A percentile compares a stretch with the other conserved stretches of the same genome.
Conservation (phyloP, 805 yeast species). For the Myxozyma sirexii region DNA sequence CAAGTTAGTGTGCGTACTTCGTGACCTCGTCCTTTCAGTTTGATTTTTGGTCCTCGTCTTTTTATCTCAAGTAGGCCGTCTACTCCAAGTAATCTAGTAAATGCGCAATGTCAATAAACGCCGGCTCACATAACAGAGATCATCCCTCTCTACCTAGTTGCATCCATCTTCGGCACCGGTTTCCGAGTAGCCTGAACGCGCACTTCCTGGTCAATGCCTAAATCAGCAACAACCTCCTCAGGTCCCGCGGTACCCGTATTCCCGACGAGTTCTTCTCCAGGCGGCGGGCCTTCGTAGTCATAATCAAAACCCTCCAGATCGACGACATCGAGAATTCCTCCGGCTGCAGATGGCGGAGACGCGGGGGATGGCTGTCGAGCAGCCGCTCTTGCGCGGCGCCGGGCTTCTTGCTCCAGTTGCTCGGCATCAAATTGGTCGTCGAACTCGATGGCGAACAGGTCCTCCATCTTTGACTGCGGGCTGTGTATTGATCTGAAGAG, state of each 20-base stretch:
- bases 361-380: not conserved
- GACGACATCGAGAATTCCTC: not conserved
- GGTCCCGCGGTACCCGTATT: not conserved
- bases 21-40: slow-evolving; percentile 47
- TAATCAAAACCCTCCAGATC: no score
- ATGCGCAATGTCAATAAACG: not conserved
- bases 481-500: not conserved
- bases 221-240: slow-evolving; percentile 19
- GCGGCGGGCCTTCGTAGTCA: no score
- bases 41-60: slow-evolving; percentile 36
- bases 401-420: not conserved
- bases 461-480: slow-evolving; percentile 7
- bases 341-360: not conserved
- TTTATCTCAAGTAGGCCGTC: slow-evolving; percentile 61
- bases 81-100: slow-evolving; percentile 48
- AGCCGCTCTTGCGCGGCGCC: not conserved
- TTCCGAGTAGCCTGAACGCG: slow-evolving; percentile 38
- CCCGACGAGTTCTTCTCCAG: no score
- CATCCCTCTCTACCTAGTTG: slow-evolving; percentile 29
- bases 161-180: slow-evolving; percentile 52
- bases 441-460: slow-evolving; percentile 9
- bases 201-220: slow-evolving; percentile 41
- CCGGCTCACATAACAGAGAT: not conserved
- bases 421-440: slow-evolving; percentile 6
- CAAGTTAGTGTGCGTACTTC: slow-evolving; percentile 40